These are phyloP conservation scores for Xylaria sp. DNA, from an alignment of 2,329 filamentous ascomycete genomes.

Conservation along the genomic window DNA sequence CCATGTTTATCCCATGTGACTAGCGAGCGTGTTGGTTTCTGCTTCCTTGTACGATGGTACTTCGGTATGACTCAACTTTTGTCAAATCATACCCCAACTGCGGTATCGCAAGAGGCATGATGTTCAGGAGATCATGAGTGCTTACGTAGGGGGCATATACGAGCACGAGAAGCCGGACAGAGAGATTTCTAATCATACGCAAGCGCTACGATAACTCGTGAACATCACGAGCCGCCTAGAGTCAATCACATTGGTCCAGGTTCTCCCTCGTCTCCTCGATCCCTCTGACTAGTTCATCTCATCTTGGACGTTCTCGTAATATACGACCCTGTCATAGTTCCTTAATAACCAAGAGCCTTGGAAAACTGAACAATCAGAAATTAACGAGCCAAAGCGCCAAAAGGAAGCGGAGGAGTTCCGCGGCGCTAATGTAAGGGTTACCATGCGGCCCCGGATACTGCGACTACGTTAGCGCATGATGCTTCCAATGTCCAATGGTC, in stretches of 20 bases:
- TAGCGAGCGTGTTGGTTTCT: not conserved
- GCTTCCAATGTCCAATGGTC: not conserved
- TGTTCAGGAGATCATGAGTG: not conserved
- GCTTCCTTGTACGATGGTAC: not conserved
- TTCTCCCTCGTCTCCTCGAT: not conserved
- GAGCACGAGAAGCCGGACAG: no score
- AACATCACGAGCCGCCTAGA: not conserved
- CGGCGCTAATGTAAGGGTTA: not conserved
- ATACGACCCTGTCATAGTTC: not conserved
- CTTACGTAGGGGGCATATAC: not conserved
- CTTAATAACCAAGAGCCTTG: not conserved
- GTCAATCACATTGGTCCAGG: not conserved
- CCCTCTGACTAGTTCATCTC: no score
- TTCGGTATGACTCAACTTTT: no score
- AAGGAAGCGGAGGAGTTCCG: not conserved
- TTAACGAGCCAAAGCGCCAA: no score
- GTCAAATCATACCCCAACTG: conserved; percentile 1
- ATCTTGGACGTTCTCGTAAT: not conserved
- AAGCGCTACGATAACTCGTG: not conserved
- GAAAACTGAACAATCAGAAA: not conserved
- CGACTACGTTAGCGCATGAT: conserved; percentile 6
- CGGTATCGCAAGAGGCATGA: not conserved
- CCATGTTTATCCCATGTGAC: not conserved
- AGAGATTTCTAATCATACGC: not conserved
- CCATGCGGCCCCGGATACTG: not conserved